phyloP scores from a whole-genome alignment of 202 grass and related monocot genomes.

The Setaria italica region DNA sequence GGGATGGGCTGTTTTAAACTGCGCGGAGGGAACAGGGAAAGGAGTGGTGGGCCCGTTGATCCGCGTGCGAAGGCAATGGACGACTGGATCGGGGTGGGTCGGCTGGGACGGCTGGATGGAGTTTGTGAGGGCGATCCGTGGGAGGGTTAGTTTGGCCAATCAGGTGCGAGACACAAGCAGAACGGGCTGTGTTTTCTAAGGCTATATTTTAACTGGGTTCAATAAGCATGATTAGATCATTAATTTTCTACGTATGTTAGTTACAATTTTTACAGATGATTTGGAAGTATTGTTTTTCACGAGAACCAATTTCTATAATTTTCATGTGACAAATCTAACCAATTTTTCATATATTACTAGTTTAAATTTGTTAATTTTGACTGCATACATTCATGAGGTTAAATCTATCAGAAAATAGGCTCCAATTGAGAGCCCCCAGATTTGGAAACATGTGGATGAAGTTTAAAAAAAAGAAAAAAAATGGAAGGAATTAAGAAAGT shows the following conservation, averaged over 20 bases:
- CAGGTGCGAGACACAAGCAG: constrained; percentile 1
- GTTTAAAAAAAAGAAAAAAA: not conserved
- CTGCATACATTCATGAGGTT: not conserved
- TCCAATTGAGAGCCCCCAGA: no score
- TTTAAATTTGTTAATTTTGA: not conserved
- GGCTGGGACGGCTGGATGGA: not conserved
- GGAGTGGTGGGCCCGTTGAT: constrained; percentile 23
- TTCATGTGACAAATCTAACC: not conserved
- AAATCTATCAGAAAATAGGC: not conserved
- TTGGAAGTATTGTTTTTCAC: not conserved
- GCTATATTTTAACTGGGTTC: not conserved
- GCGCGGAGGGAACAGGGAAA: not conserved
- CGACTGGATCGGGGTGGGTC: not conserved
- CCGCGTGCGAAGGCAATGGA: not conserved
- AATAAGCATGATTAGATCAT: not conserved
- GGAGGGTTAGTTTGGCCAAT: not conserved
- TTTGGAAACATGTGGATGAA: not conserved
- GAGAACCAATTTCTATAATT: no score
- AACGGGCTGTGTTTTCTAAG: not conserved
- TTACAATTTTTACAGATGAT: not conserved
- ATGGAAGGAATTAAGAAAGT: not conserved
- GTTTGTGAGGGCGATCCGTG: not conserved
- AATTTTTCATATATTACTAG: not conserved
- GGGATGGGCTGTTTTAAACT: not conserved
- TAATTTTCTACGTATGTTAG: not conserved